phyloP scores from a whole-genome alignment of 2,329 filamentous ascomycete genomes.

The Epichloe typhina region DNA sequence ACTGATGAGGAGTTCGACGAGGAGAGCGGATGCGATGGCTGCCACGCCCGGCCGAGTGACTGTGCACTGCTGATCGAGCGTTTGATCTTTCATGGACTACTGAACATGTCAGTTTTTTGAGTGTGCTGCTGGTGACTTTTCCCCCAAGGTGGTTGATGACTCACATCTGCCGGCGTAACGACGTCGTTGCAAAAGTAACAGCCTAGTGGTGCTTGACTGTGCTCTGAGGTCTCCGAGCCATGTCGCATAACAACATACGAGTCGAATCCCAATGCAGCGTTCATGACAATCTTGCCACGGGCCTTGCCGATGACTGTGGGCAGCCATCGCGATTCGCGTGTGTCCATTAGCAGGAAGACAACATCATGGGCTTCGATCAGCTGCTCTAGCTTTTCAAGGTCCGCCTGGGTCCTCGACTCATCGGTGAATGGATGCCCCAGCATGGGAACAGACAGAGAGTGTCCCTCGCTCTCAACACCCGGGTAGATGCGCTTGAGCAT shows the following conservation, averaged over 20 bases:
- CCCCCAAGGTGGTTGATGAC: slow-evolving; percentile 19
- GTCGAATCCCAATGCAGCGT: slow-evolving; percentile 90
- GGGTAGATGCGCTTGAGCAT: slow-evolving; percentile 80
- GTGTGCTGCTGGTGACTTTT: not conserved
- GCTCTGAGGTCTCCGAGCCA: slow-evolving; percentile 48
- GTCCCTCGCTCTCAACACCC: slow-evolving; percentile 68
- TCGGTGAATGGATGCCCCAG: slow-evolving; percentile 78
- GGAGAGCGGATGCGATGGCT: slow-evolving; percentile 76
- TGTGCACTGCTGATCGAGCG: slow-evolving; percentile 94
- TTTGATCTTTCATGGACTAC: slow-evolving; percentile 85
- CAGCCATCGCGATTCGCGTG: slow-evolving; percentile 85
- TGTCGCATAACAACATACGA: slow-evolving; percentile 97
- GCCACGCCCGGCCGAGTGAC: slow-evolving; percentile 90
- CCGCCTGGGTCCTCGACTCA: slow-evolving; percentile 50
- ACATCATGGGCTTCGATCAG: slow-evolving; percentile 79
- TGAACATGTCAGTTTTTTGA: not conserved
- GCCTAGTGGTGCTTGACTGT: slow-evolving; percentile 57
- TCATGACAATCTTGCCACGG: slow-evolving; percentile 87
- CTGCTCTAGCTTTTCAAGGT: slow-evolving; percentile 62
- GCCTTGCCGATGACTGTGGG: slow-evolving; percentile 95
- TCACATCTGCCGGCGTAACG: slow-evolving; percentile 82
- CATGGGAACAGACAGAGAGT: slow-evolving; percentile 86
- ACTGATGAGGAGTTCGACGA: slow-evolving; percentile 82
- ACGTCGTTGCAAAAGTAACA: slow-evolving; percentile 99
- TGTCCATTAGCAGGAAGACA: slow-evolving; percentile 95